Base-by-base conservation (phyloP, 1,139 yeast genomes). In the Eremothecium cymbalariae region DNA sequence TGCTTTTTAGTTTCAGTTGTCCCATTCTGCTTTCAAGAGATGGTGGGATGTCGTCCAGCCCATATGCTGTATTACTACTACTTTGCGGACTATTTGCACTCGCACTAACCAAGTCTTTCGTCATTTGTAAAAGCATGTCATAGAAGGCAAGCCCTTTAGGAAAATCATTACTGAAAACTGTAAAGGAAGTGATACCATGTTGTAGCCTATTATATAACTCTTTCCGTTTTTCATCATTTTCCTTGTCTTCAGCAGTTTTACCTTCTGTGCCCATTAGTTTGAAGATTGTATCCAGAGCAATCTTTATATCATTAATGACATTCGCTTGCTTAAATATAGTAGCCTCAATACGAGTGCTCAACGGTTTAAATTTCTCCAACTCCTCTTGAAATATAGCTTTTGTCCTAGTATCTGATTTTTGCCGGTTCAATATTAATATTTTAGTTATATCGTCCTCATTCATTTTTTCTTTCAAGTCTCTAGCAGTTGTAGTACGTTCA, bases 371-470 rank as follows among this genome's bases (percentile, higher is more conserved):
- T 57, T 90, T 90, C 34, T 70, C 73, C 44, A 90, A 62, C 55
- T 86, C 95, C 37, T 73, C 70, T 11, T 77, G 72, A 55, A 88
- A 88, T 14, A 84, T 61, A 18, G 65, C 62, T 45, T 68, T 69
- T 37, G 79, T 68, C 43, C 80, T 90, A 28, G 68, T 65, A 14
- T 74, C 75, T 9, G 68, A 59, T 21, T 70, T 65, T 35, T 73
- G 72, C 45, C 77, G 74, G 55, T 83, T 81, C 45, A 81, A 62
- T 4, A 90, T 72, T 24, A 90, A 65, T 17, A 80, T 67, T 38
- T 82, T 78, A 0, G 95, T 80, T 34, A 88, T 85, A 53, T 90
- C 96, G 57, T 90, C 98, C 14, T 71, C 67, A 49, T 80, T 94
- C 26, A 84, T 77, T 36, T 72, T 72, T 6, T 65, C 68, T 53